These are phyloP conservation scores for Candida manassasensis DNA, from an alignment of 805 yeast species.

Conservation along the genomic window DNA sequence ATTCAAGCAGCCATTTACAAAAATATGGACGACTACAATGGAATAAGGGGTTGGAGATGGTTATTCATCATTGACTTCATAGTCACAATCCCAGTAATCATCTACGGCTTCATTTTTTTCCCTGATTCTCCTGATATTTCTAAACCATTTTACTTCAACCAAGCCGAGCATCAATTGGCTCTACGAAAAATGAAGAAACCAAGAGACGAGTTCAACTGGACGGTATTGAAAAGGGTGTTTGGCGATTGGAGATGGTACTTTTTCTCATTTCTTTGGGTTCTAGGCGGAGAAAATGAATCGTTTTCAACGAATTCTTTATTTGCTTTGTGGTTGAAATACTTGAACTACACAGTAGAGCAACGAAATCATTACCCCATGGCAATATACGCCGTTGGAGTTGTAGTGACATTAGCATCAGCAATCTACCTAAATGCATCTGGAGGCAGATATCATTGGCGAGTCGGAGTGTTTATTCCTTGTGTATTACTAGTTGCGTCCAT, in stretches of 20 bases:
- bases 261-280: slow-evolving; percentile 31
- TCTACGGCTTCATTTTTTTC: slow-evolving; percentile 53
- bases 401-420: slow-evolving; percentile 25
- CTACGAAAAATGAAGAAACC: slow-evolving; percentile 34
- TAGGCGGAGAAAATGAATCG: slow-evolving; percentile 37
- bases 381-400: slow-evolving; percentile 30
- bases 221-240: slow-evolving; percentile 39
- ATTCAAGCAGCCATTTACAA: slow-evolving; percentile 52
- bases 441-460: slow-evolving; percentile 45
- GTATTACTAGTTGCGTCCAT: slow-evolving; percentile 44
- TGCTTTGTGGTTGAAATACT: slow-evolving; percentile 28
- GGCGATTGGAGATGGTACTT: slow-evolving; percentile 35
- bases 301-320: slow-evolving; percentile 29
- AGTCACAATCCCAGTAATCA: slow-evolving; percentile 52
- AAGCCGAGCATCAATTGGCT: slow-evolving; percentile 23
- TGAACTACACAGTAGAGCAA: slow-evolving; percentile 22
- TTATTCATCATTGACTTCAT: slow-evolving; percentile 60
- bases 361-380: slow-evolving; percentile 38
- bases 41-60: slow-evolving; percentile 65
- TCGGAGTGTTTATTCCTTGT: slow-evolving; percentile 41
- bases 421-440: slow-evolving; percentile 27
- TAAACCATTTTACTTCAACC: slow-evolving; percentile 21
- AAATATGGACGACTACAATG: slow-evolving; percentile 42
- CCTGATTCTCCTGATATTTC: slow-evolving; percentile 54
- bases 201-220: slow-evolving; percentile 24